Percentiles rank a stretch among this genome's conserved stretches.
These are phyloP conservation scores for Solanum sparsipilum DNA, from an alignment of 257 asterid species.

Conservation along the genomic window DNA sequence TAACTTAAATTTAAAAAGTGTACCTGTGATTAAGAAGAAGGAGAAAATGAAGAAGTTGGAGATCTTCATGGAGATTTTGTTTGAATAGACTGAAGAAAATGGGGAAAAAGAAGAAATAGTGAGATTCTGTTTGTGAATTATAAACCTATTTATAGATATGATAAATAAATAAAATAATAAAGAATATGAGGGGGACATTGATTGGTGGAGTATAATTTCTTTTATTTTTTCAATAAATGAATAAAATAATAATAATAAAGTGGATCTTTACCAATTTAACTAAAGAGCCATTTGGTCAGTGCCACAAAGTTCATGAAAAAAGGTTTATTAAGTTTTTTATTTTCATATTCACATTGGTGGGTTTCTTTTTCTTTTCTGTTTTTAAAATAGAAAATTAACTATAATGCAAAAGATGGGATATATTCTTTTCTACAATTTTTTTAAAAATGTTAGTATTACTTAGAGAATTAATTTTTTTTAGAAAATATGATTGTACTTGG, in stretches of 20 bases:
- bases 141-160: background rate
- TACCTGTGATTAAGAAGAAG: conserved; percentile 38
- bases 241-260: too few species aligned
- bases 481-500: too few species aligned
- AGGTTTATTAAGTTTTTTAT: too few species aligned
- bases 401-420: background rate
- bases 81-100: background rate
- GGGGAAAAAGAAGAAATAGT: background rate
- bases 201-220: background rate
- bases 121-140: background rate
- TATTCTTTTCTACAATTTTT: background rate
- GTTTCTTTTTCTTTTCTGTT: background rate
- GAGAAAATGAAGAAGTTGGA: conserved; percentile 13
- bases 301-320: too few species aligned
- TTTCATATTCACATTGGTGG: background rate
- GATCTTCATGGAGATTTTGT: conserved; percentile 25
- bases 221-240: background rate
- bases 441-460: background rate
- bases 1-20: background rate
- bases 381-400: background rate
- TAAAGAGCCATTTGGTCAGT: too few species aligned
- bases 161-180: background rate
- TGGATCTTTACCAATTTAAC: too few species aligned
- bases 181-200: background rate
- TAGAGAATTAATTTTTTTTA: too few species aligned